Conservation (phyloP, 2,329 filamentous ascomycete species). For the Microdochium paspali region DNA sequence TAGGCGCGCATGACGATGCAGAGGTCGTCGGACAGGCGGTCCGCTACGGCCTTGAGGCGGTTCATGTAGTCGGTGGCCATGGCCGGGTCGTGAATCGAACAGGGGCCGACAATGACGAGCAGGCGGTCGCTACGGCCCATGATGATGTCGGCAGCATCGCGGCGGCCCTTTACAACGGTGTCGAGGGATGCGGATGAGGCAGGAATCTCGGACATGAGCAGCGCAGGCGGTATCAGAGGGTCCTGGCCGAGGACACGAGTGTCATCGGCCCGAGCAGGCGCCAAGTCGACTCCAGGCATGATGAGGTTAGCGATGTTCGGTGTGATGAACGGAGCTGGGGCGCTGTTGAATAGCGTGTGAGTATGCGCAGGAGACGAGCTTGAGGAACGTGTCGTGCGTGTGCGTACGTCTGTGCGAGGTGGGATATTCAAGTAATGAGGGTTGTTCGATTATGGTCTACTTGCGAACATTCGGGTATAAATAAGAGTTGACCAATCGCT, state of each 20-base stretch:
- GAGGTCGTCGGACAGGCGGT: constrained; percentile 74
- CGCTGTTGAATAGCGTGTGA: background rate
- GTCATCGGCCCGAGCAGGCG: constrained; percentile 23
- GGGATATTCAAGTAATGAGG: too few species aligned
- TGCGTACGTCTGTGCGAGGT: too few species aligned
- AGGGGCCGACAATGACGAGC: constrained; percentile 89
- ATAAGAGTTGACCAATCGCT: background rate
- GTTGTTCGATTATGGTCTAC: too few species aligned
- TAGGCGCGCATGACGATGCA: constrained; percentile 97
- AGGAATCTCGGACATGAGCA: constrained; percentile 81
- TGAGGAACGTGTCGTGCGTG: too few species aligned
- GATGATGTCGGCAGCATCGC: constrained; percentile 63
- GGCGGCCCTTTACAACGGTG: constrained; percentile 63
- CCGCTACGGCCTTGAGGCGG: constrained; percentile 66
- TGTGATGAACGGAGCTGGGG: constrained; percentile 1
- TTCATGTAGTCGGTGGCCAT: constrained; percentile 82
- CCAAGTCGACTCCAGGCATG: constrained; percentile 24
- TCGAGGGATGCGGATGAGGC: constrained; percentile 51
- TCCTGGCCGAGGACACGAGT: constrained; percentile 81
- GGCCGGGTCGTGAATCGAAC: constrained; percentile 91
- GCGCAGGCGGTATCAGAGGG: constrained; percentile 79
- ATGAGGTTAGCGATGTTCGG: constrained; percentile 6
- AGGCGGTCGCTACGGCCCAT: constrained; percentile 76
- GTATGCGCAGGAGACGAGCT: too few species aligned
- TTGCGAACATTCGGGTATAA: too few species aligned